phyloP scores from a whole-genome alignment of 176 grass and related monocot genomes.

The Musa itinerans region DNA sequence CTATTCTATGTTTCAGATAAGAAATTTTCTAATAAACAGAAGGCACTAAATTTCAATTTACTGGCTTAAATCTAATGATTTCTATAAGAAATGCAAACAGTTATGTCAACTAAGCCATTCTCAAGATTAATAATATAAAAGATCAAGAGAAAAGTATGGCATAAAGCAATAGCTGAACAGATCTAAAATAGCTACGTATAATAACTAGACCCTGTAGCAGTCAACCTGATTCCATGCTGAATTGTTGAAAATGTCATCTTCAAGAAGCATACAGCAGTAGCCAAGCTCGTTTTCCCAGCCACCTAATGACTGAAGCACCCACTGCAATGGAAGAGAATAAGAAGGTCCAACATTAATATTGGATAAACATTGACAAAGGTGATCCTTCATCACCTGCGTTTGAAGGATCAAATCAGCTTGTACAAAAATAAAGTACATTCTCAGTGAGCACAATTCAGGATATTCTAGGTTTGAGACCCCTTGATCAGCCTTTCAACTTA shows the following conservation, averaged over 20 bases:
- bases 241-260: constrained; percentile 92
- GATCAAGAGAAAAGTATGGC: background rate
- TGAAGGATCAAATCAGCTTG: background rate
- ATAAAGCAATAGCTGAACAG: background rate
- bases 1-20: too few species aligned
- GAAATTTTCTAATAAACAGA: background rate
- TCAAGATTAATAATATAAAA: background rate
- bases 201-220: background rate
- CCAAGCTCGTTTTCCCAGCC: constrained; percentile 84
- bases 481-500: too few species aligned
- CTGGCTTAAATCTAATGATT: background rate
- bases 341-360: background rate
- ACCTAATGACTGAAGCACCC: constrained; percentile 85
- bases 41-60: background rate
- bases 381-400: background rate
- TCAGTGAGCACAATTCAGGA: too few species aligned
- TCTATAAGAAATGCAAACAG: background rate
- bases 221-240: constrained; percentile 98
- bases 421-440: background rate
- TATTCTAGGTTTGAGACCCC: too few species aligned
- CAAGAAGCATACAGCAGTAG: constrained; percentile 62
- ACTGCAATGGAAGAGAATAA: constrained; percentile 36
- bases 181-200: background rate
- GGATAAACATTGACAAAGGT: background rate
- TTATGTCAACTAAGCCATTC: background rate